Evolutionary conservation across 257 asterid species (phyloP).

Genomic region (Lithospermum erythrorhizon): DNA sequence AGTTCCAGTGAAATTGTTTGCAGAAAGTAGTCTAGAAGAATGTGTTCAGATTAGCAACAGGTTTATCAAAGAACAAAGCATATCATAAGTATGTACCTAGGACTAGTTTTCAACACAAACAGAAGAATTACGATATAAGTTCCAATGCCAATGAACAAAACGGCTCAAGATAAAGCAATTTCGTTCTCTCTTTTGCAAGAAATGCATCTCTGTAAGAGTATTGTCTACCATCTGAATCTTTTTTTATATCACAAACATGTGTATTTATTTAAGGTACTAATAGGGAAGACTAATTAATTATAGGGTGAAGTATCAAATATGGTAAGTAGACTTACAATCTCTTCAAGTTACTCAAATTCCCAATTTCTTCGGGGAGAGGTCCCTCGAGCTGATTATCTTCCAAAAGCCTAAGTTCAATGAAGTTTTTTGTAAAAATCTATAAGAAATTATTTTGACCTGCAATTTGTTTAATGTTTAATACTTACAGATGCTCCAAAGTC

Average conservation of each 20-base stretch:
- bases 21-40: conserved; percentile 66
- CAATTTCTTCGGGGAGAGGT: conserved; percentile 55
- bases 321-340: conserved; percentile 48
- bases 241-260: too few relatives aligned
- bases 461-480: conserved; percentile 10
- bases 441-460: conserved; percentile 3
- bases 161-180: too few relatives aligned
- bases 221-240: too few relatives aligned
- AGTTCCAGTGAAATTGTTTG: conserved; percentile 62
- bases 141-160: not conserved
- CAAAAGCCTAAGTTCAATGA: conserved; percentile 37
- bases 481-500: conserved; percentile 65
- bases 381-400: conserved; percentile 79
- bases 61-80: not conserved
- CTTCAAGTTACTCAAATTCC: conserved; percentile 47
- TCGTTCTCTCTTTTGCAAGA: too few relatives aligned
- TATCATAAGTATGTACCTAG: not conserved
- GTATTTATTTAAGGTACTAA: too few relatives aligned
- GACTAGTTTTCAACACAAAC: not conserved
- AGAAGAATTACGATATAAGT: too few relatives aligned
- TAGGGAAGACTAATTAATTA: too few relatives aligned
- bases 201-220: too few relatives aligned
- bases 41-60: not conserved
- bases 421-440: conserved; percentile 1
- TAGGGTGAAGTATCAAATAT: conserved; percentile 1